Evolutionary conservation across 345 rosid species (phyloP), one percentile per base, ranked within the genome.

Genomic region (Aquilaria sinensis): DNA sequence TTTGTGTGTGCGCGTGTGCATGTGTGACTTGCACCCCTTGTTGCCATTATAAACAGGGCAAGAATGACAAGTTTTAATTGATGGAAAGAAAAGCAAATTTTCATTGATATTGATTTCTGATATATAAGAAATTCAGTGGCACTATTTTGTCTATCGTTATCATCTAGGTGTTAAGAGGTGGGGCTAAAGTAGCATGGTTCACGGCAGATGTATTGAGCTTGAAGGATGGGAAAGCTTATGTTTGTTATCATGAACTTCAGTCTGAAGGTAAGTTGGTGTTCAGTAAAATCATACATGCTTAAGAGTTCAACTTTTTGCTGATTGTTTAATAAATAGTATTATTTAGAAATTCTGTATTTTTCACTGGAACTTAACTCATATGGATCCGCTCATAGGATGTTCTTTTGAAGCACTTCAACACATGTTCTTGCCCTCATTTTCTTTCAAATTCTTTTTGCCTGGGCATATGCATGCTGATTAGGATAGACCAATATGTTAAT

Each of bases 111-210:
- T 46, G 37, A 30, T 64, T 64, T 23, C 6, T 48, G 47, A 23
- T 45, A 64, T 43, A n/a, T 47, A 37, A 4, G 43, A 4, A 37
- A 37, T 9, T 37, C 2, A 37, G 43, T 37, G 43, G 43, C 8
- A 1, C 43, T 37, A 33, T 56, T 61, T 56, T 37, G 58, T 8
- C 29, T 51, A 47, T 60, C 48, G 1, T 50, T 65, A 10, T 51
- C 11, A 32, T 32, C 45, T 53, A 95, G 99, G 92, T 91, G 79
- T 89, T 80, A 72, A 89, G 85, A 79, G 88, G 87, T 64, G 84
- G 82, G 65, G 72, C 73, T 62, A 84, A 78, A 79, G 80, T 81
- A 9, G 90, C 90, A 52, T 95, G 99, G 99, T 91, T 83, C 76
- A 62, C 80, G 2, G 99, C 97, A 53, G 78, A 75, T 62, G 85